Base-by-base conservation (phyloP, 805 yeast genomes). In the Kodamaea sagamina region DNA sequence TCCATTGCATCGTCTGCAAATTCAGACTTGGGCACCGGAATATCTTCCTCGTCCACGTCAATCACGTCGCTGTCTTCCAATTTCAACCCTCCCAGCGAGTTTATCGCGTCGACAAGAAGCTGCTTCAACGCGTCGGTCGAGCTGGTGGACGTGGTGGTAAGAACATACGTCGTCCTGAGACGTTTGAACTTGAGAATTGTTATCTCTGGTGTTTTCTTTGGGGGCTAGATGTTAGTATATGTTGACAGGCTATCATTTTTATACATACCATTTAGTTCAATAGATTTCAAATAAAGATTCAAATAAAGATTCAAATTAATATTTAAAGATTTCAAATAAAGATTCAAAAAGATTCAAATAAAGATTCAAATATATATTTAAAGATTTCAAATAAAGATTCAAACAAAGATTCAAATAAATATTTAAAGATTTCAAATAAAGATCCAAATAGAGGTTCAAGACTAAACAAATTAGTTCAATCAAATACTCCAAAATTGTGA, bases 61-160 rank as follows among this genome's bases (percentile, higher is more conserved):
- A 29, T 15, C 18, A 29, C 34, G 4, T 48, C 63, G 7, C 55
- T 53, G 4, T 61, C 59, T 3, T 49, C 57, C 1, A 72, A 55
- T 3, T 43, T 50, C 27, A 75, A 53, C 0, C 84, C 84, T 1
- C 84, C 84, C 0, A 78, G 65, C 2, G 59, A 48, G 43, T 72
- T 68, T 18, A 81, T 67, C 18, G 72, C 68, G 4, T 55, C 51
- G 1, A 59, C 57, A 17, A 80, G 60, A 13, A 55, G 42, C 3
- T 47, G 42, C 40, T 52, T 49, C 38, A 68, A 44, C 27, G 46
- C 41, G 6, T 51, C 41, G 8, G 57, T n/a, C 2, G 61, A 51
- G n/a, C 50, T 44, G 17, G 54, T 49, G 7, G 44, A 38, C 39
- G 49, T 51, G 28, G 68, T 41, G 0, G 68, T 58, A 8, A 67